Conservation (phyloP, 1,284 basidiomycete species). For the Heterobasidion occidentale region DNA sequence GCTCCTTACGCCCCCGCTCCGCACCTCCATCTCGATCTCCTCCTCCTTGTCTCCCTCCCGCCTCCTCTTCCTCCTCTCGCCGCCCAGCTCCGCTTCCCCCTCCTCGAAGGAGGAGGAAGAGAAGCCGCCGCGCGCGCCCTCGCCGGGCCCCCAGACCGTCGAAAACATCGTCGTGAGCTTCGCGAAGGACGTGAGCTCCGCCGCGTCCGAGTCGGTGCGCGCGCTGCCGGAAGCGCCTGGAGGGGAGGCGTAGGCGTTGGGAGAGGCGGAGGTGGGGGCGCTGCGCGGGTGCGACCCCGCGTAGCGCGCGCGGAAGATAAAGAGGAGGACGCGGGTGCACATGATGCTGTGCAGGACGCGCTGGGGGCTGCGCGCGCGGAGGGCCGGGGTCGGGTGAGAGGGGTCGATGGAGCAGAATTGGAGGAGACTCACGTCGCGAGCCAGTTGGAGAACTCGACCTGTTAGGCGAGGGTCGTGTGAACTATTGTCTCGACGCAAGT, state of each 20-base stretch:
- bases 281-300: background rate
- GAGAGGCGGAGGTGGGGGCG: background rate
- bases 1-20: too few relatives aligned
- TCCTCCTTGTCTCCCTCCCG: background rate
- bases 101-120: too few relatives aligned
- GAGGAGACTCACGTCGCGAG: conserved; percentile 26
- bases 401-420: background rate
- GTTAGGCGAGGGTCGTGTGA: too few relatives aligned
- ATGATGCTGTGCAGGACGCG: conserved; percentile 34
- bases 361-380: conserved; percentile 24
- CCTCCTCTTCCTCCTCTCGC: background rate
- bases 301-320: conserved; percentile 21
- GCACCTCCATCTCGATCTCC: background rate
- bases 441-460: conserved; percentile 22
- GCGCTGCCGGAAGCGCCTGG: background rate
- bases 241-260: conserved; percentile 6
- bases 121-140: background rate
- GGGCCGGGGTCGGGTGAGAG: background rate
- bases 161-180: background rate
- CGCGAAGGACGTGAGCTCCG: background rate
- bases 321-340: conserved; percentile 31
- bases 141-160: background rate
- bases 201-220: background rate
- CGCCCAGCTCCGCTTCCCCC: too few relatives aligned
- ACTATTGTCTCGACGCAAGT: too few relatives aligned